phyloP scores from a whole-genome alignment of 306 rosid species.

The Acacia melanoxylon region DNA sequence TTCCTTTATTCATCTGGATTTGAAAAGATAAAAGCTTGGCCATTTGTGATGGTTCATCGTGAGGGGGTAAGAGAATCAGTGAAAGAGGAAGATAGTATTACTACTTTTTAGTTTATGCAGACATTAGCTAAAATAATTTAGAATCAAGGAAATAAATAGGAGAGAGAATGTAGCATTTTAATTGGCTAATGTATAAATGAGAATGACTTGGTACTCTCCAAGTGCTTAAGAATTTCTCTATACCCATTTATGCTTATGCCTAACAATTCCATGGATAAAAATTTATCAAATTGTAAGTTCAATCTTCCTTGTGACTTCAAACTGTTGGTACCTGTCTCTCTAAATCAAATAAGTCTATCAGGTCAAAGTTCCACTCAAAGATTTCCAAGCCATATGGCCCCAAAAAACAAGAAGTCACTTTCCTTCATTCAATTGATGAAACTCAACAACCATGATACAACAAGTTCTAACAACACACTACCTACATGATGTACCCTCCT shows the following conservation, averaged over 20 bases:
- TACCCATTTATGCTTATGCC: too few relatives aligned
- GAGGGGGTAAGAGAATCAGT: not conserved
- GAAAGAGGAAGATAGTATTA: not conserved
- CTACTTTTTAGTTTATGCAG: too few relatives aligned
- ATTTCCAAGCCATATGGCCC: not conserved
- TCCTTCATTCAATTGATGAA: conserved; percentile 51
- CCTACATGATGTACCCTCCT: conserved; percentile 38
- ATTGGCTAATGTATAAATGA: not conserved
- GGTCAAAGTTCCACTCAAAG: not conserved
- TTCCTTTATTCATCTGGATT: too few relatives aligned
- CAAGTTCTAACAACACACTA: conserved; percentile 52
- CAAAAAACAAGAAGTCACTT: conserved; percentile 24
- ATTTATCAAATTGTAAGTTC: too few relatives aligned
- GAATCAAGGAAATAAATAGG: not conserved
- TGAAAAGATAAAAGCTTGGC: not conserved
- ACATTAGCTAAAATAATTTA: too few relatives aligned
- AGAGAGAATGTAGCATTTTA: not conserved
- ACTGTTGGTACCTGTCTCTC: too few relatives aligned
- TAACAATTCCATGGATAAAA: too few relatives aligned
- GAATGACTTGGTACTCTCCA: too few relatives aligned
- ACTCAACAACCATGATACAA: conserved; percentile 56
- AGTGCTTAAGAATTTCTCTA: too few relatives aligned
- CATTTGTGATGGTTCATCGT: not conserved
- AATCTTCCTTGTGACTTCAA: too few relatives aligned
- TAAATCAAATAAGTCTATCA: too few relatives aligned